These are phyloP conservation scores for Nakazawaea pomicola DNA, from an alignment of 805 yeast species.

Conservation along the genomic window DNA sequence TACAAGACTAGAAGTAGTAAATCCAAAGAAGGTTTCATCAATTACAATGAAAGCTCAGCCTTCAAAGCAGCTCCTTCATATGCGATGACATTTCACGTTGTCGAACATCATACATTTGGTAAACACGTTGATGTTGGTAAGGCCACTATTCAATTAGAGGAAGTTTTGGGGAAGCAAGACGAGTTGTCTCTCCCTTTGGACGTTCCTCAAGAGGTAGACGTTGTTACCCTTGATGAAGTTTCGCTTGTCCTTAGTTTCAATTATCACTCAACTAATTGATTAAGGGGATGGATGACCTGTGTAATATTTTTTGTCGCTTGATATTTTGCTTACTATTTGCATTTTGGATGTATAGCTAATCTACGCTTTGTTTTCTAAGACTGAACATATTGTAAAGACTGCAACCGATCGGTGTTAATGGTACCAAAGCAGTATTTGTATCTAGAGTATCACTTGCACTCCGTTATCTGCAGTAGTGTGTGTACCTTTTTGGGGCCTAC, in stretches of 20 bases:
- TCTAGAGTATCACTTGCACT: too few relatives aligned
- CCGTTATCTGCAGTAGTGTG: too few relatives aligned
- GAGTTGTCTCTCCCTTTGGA: constrained; percentile 34
- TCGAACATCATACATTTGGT: constrained; percentile 69
- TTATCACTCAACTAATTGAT: constrained; percentile 16
- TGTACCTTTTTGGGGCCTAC: too few relatives aligned
- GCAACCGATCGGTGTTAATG: too few relatives aligned
- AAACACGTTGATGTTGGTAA: constrained; percentile 61
- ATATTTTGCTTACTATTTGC: too few relatives aligned
- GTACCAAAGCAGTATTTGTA: too few relatives aligned
- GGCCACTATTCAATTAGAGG: constrained; percentile 46
- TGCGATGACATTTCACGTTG: constrained; percentile 52
- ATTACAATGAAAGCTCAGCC: constrained; percentile 60
- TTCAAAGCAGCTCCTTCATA: constrained; percentile 66
- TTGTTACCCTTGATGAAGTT: neutral
- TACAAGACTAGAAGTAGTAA: constrained; percentile 61
- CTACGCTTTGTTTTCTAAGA: too few relatives aligned
- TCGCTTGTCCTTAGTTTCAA: constrained; percentile 30
- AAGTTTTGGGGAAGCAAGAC: constrained; percentile 41
- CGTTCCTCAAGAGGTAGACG: constrained; percentile 27
- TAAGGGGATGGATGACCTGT: too few relatives aligned
- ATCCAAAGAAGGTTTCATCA: constrained; percentile 37
- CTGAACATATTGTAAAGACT: too few relatives aligned
- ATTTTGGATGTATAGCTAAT: too few relatives aligned
- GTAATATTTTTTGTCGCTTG: too few relatives aligned